Evolutionary conservation across 2,329 filamentous ascomycete species (phyloP).

Genomic region (Cadophora gregata): DNA sequence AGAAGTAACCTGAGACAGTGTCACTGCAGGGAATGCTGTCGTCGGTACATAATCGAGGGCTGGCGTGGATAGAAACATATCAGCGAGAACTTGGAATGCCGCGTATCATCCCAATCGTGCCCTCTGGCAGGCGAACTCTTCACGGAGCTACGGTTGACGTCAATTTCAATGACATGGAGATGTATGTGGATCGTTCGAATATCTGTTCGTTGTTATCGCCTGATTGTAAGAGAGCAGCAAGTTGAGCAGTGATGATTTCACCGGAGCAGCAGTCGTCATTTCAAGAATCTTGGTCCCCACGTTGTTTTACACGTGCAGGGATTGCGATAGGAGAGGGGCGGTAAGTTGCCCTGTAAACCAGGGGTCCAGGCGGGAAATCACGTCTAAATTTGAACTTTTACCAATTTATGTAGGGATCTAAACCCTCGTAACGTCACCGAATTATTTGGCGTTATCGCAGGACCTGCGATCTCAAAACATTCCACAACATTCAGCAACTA

Average conservation of each 20-base stretch:
- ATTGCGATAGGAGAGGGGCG: neutral
- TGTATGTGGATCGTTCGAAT: neutral
- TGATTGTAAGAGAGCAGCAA: neutral
- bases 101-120: constrained; percentile 34
- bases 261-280: constrained; percentile 4
- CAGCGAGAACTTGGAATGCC: constrained; percentile 28
- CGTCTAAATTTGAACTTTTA: neutral
- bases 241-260: neutral
- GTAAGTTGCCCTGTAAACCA: neutral
- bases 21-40: constrained; percentile 23
- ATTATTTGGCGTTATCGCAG: neutral
- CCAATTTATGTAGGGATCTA: neutral
- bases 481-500: constrained; percentile 17
- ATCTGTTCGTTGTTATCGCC: neutral
- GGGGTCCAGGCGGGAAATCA: neutral
- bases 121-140: constrained; percentile 23
- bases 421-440: constrained; percentile 1
- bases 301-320: constrained; percentile 7
- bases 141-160: neutral
- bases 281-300: neutral
- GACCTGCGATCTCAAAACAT: neutral
- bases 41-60: constrained; percentile 32
- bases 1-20: neutral
- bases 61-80: constrained; percentile 41
- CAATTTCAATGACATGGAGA: constrained; percentile 1